Evolutionary conservation across 441 rosid species (phyloP), one percentile per base, ranked within the genome.

Genomic region (Erodium chrysanthum): DNA sequence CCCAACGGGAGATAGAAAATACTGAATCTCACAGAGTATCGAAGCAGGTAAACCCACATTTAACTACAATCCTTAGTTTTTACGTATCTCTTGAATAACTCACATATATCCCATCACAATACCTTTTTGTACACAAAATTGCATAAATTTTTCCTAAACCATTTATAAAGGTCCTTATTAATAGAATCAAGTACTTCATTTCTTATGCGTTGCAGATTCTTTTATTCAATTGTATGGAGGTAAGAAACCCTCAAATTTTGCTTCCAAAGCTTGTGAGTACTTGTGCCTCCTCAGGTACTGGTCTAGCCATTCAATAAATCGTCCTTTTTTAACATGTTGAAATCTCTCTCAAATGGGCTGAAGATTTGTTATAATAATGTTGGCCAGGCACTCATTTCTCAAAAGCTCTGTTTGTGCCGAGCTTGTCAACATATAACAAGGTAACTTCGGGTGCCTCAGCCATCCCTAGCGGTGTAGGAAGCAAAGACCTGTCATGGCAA

Each of bases 151-250:
- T 50, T 15, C 20, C 21, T 50, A 50, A 50, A n/a, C 58, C 20
- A 50, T 50, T 17, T 17, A 7, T 20, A 20, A 3, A 54, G 25
- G 61, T 54, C 25, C 23, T 54, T 54, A 54, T 54, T 54, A 54
- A 54, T 20, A 54, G 12, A 18, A 18, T 42, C 37, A 22, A 20
- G 21, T 7, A 10, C 62, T 58, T 27, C 31, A n/a, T n/a, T n/a
- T 27, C 27, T 65, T 27, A n/a, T 66, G 67, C 22, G 42, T 80
- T 76, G 73, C 50, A 90, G 96, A 80, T 90, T 83, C 88, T 90
- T 69, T 76, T 87, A 66, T 86, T 86, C 80, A 84, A 81, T 73
- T 86, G 97, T 83, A 86, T 86, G 95, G 91, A 85, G 66, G 95
- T 81, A 21, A 86, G 97, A 73, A 86, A 89, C 77, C 96, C 97